Conservation (phyloP, 345 rosid species). For the Lumnitzera racemosa region DNA sequence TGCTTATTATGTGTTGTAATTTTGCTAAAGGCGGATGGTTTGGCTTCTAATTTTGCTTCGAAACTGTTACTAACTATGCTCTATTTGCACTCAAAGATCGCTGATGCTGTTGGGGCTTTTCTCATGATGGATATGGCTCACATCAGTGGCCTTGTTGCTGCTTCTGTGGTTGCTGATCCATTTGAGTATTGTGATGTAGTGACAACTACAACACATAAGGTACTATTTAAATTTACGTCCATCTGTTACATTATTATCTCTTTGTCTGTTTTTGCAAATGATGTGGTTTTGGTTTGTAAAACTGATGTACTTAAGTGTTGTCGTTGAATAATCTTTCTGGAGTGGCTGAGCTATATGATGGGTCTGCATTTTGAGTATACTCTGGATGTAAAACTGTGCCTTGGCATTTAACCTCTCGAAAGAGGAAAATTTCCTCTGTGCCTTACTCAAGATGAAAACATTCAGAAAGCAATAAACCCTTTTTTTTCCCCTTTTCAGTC, state of each 20-base stretch:
- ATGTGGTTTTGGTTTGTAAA: too few relatives aligned
- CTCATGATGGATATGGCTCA: slow-evolving; percentile 99
- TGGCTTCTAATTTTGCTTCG: too few relatives aligned
- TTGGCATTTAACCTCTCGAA: too few relatives aligned
- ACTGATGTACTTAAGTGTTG: too few relatives aligned
- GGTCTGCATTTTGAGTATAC: too few relatives aligned
- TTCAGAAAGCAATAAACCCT: not conserved
- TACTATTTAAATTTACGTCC: slow-evolving; percentile 6
- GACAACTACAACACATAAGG: slow-evolving; percentile 94
- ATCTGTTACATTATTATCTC: not conserved
- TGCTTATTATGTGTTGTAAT: not conserved
- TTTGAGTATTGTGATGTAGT: slow-evolving; percentile 87
- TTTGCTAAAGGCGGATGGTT: not conserved
- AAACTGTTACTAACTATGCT: slow-evolving; percentile 3
- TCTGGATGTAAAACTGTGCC: too few relatives aligned
- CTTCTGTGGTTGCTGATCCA: slow-evolving; percentile 83
- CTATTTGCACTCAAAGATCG: slow-evolving; percentile 48
- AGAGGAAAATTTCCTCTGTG: too few relatives aligned
- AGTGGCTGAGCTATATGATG: too few relatives aligned
- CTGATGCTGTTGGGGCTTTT: slow-evolving; percentile 86
- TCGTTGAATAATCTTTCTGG: too few relatives aligned
- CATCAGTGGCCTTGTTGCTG: slow-evolving; percentile 91
- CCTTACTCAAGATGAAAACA: too few relatives aligned
- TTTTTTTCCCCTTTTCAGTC: slow-evolving; percentile 34
- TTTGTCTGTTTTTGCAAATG: not conserved